Conservation (phyloP, 139 green algal species). For the Diplosphaera chodatii region DNA sequence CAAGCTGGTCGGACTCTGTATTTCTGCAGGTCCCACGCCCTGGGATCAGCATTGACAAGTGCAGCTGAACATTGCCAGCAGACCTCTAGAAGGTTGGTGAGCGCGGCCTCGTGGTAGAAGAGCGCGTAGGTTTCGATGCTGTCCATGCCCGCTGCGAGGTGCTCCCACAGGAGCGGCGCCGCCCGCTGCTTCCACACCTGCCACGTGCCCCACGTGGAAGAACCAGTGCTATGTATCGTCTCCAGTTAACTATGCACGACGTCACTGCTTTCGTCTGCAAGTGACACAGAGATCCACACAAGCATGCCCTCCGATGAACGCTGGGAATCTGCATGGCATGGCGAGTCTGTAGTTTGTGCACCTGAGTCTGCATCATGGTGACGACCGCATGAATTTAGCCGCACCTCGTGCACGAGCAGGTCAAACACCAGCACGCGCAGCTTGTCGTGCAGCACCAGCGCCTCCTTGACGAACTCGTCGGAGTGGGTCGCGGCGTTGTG, state of each 20-base stretch:
- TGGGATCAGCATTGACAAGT: no score
- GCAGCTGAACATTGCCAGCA: no score
- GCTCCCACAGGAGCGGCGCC: conserved; percentile 51
- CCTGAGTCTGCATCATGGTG: background rate
- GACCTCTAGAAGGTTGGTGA: conserved; percentile 82
- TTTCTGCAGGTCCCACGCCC: no score
- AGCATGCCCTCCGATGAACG: no score
- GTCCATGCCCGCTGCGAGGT: conserved; percentile 55
- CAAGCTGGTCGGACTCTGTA: no score
- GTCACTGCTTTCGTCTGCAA: no score
- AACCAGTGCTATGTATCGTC: no score
- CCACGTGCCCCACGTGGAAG: no score
- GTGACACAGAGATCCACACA: no score
- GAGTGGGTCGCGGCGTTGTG: conserved; percentile 62
- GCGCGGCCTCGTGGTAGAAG: conserved; percentile 62
- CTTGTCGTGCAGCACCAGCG: conserved; percentile 66
- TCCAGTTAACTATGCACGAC: no score
- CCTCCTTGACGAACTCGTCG: conserved; percentile 83
- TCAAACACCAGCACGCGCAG: conserved; percentile 61
- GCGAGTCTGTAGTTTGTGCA: no score
- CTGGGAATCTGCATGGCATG: no score
- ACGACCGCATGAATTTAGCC: background rate
- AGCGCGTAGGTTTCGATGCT: conserved; percentile 53
- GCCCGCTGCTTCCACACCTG: conserved; percentile 73
- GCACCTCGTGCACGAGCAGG: conserved; percentile 66